A percentile compares a stretch with the other conserved stretches of the same genome.
Conservation (phyloP, 768 basidiomycete species). For the Cyclocybe aegerita region DNA sequence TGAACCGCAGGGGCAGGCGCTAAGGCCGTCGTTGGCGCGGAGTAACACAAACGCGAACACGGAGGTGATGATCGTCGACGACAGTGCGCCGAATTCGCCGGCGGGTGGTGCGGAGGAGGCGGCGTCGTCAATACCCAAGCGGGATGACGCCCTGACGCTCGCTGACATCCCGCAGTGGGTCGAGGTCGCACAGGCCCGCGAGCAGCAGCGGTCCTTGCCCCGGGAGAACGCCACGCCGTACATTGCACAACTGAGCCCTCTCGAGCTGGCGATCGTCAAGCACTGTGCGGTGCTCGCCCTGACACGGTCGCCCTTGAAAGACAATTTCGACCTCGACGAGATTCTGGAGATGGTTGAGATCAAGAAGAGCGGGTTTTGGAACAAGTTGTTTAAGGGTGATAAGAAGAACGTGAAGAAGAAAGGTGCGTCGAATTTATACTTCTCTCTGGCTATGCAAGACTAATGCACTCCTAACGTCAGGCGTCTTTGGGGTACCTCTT, state of each 20-base stretch:
- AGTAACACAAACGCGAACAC: constrained; percentile 88
- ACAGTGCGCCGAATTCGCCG: constrained; percentile 72
- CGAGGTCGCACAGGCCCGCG: constrained; percentile 87
- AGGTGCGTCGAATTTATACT: constrained; percentile 40
- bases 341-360: constrained; percentile 88
- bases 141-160: constrained; percentile 85
- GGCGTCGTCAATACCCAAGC: constrained; percentile 27
- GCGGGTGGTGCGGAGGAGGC: constrained; percentile 48
- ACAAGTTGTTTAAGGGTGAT: constrained; percentile 90
- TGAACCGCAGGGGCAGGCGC: constrained; percentile 45
- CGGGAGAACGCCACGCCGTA: constrained; percentile 77
- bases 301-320: constrained; percentile 73
- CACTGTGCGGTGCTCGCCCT: constrained; percentile 85
- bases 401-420: constrained; percentile 87
- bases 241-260: constrained; percentile 77
- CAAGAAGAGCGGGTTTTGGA: constrained; percentile 96
- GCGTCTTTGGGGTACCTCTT: constrained; percentile 91
- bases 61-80: constrained; percentile 87
- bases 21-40: constrained; percentile 70
- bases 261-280: constrained; percentile 90
- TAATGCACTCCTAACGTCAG: constrained; percentile 37
- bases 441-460: constrained; percentile 4
- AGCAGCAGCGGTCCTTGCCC: constrained; percentile 83
- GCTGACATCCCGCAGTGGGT: constrained; percentile 94
- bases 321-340: constrained; percentile 89